phyloP scores from a whole-genome alignment of 2,329 filamentous ascomycete genomes.

The Aureobasidium sp. region DNA sequence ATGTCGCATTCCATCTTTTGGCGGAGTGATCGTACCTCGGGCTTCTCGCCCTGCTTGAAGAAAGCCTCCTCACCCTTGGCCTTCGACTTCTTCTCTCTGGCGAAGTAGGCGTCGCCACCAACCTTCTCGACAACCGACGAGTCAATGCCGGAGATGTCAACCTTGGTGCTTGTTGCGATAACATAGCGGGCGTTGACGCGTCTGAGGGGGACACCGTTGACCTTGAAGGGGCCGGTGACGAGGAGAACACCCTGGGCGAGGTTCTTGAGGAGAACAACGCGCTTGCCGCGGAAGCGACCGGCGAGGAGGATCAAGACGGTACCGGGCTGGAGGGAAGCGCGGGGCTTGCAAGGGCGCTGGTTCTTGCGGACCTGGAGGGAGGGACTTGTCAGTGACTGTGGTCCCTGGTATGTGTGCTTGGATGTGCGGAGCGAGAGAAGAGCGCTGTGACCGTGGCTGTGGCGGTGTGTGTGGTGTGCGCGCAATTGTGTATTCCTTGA shows the following conservation, averaged over 20 bases:
- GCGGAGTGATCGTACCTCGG: slow-evolving; percentile 62
- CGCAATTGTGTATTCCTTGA: background rate
- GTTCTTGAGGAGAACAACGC: slow-evolving; percentile 96
- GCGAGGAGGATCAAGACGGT: slow-evolving; percentile 98
- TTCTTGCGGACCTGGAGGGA: slow-evolving; percentile 82
- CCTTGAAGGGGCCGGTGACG: slow-evolving; percentile 99
- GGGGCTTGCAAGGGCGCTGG: slow-evolving; percentile 77
- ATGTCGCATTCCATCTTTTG: background rate
- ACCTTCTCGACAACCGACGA: slow-evolving; percentile 68
- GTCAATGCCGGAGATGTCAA: slow-evolving; percentile 81
- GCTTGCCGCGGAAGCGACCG: slow-evolving; percentile 99
- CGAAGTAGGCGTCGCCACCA: slow-evolving; percentile 80
- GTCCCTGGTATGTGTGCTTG: background rate
- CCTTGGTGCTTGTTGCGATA: slow-evolving; percentile 80
- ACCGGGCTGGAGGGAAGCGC: slow-evolving; percentile 85
- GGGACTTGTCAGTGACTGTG: background rate
- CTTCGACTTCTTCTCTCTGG: slow-evolving; percentile 87
- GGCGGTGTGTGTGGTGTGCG: background rate
- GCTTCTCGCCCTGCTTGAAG: slow-evolving; percentile 98
- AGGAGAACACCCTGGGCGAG: slow-evolving; percentile 97
- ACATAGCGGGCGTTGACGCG: slow-evolving; percentile 89
- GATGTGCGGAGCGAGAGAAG: slow-evolving; percentile 1
- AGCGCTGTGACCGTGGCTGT: background rate
- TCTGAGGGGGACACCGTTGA: slow-evolving; percentile 97
- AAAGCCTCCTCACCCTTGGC: slow-evolving; percentile 97